Evolutionary conservation across 306 rosid species (phyloP).

Genomic region (Notholithocarpus densiflorus): DNA sequence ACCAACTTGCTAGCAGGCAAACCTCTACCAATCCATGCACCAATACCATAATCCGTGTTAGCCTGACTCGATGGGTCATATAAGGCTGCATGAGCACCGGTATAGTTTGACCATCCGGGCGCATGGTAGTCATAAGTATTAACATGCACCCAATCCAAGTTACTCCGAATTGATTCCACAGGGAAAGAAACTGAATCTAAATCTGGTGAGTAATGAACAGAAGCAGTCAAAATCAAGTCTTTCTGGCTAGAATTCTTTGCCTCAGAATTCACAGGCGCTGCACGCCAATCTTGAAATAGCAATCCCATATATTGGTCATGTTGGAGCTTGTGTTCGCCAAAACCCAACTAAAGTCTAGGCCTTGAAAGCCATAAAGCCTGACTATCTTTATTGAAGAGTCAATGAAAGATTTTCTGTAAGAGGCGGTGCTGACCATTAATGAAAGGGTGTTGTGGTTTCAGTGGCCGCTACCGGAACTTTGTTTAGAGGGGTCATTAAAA

Average conservation of each 20-base stretch:
- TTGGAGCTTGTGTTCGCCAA: constrained; percentile 15
- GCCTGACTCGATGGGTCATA: constrained; percentile 30
- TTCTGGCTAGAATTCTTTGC: constrained; percentile 21
- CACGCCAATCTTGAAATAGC: constrained; percentile 48
- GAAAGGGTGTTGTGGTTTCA: not conserved
- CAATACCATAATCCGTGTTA: constrained; percentile 43
- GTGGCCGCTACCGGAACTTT: too few species aligned
- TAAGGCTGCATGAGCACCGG: constrained; percentile 44
- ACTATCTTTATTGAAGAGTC: constrained; percentile 42
- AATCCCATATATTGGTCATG: constrained; percentile 24
- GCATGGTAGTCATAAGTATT: constrained; percentile 28
- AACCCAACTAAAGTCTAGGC: constrained; percentile 42
- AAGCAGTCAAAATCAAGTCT: constrained; percentile 39
- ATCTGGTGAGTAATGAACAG: constrained; percentile 26
- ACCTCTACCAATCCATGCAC: constrained; percentile 39
- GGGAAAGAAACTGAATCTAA: constrained; percentile 21
- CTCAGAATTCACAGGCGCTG: constrained; percentile 27
- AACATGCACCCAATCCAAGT: constrained; percentile 48
- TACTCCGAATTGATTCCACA: constrained; percentile 31
- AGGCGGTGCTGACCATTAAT: constrained; percentile 23
- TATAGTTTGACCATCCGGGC: constrained; percentile 20
- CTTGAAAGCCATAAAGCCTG: constrained; percentile 37
- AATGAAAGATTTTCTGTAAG: constrained; percentile 40
- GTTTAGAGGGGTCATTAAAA: too few species aligned
- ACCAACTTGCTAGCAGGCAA: constrained; percentile 35